phyloP scores from a whole-genome alignment of 345 rosid genomes.

The Lenwebbia sp. region DNA sequence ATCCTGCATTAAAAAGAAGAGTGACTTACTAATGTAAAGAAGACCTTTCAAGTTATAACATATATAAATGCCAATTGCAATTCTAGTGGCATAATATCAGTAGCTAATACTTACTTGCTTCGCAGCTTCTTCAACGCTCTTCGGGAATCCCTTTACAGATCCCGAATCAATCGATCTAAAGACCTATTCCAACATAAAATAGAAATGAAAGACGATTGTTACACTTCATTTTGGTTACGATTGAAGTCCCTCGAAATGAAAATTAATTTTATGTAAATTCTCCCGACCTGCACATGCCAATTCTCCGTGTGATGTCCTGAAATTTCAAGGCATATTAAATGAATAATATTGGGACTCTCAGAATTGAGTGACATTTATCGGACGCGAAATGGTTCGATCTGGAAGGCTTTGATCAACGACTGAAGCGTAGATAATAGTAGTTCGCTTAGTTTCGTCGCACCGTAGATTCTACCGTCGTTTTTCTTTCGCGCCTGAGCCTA shows the following conservation, averaged over 20 bases:
- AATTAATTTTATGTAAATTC: neutral
- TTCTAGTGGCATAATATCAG: neutral
- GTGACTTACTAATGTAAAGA: neutral
- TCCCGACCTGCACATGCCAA: constrained; percentile 58
- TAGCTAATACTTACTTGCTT: constrained; percentile 29
- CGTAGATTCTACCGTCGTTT: too few relatives aligned
- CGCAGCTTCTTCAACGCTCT: constrained; percentile 28
- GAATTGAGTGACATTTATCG: too few relatives aligned
- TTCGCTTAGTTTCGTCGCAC: too few relatives aligned
- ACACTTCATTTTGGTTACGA: neutral
- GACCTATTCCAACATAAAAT: constrained; percentile 14
- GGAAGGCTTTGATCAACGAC: too few relatives aligned
- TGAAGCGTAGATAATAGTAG: too few relatives aligned
- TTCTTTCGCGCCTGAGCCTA: too few relatives aligned
- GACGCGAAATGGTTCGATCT: too few relatives aligned
- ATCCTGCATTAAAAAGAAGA: neutral
- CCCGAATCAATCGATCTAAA: constrained; percentile 80
- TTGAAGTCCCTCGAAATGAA: neutral
- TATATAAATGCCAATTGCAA: accelerated
- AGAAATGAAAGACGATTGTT: neutral
- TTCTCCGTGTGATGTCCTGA: too few relatives aligned
- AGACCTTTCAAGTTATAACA: neutral
- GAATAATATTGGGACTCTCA: too few relatives aligned
- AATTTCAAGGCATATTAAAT: too few relatives aligned
- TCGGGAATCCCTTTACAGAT: constrained; percentile 60